Conservation (phyloP, 768 basidiomycete genomes). For the Boletus sp. region DNA sequence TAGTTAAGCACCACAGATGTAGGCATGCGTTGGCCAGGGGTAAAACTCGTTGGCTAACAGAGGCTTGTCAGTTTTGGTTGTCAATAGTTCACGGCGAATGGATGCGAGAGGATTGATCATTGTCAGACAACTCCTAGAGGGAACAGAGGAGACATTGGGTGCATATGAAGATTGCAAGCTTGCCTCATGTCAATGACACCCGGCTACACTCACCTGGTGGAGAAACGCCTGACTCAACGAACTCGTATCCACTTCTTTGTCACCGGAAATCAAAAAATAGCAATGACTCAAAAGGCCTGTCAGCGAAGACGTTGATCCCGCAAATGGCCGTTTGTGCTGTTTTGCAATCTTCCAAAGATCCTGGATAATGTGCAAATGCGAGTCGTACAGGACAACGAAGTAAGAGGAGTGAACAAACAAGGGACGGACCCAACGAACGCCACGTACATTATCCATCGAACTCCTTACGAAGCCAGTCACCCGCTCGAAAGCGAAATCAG, state of each 20-base stretch:
- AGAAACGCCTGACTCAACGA: conserved; percentile 60
- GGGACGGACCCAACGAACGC: not conserved
- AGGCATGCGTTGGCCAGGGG: conserved; percentile 77
- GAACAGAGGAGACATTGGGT: not conserved
- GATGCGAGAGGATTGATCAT: not conserved
- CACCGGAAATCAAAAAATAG: conserved; percentile 81
- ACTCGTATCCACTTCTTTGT: conserved; percentile 61
- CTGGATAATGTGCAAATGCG: conserved; percentile 33
- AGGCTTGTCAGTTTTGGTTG: not conserved
- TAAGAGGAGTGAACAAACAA: not conserved
- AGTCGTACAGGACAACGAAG: not conserved
- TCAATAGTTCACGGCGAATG: not conserved
- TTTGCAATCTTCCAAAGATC: conserved; percentile 64
- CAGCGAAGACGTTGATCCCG: conserved; percentile 88
- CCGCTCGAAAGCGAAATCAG: conserved; percentile 83
- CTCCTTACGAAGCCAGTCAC: conserved; percentile 73
- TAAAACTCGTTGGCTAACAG: conserved; percentile 59
- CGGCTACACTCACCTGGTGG: conserved; percentile 46
- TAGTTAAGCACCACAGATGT: conserved; percentile 65
- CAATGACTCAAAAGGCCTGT: conserved; percentile 83
- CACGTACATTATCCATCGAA: conserved; percentile 66
- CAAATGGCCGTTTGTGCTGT: conserved; percentile 57
- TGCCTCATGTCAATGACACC: not conserved
- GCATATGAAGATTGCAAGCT: not conserved
- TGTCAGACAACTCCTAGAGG: not conserved